Evolutionary conservation across 2,329 filamentous ascomycete species (phyloP), one percentile per base, ranked within the genome.

Genomic region (Plectosphaerella sp.): DNA sequence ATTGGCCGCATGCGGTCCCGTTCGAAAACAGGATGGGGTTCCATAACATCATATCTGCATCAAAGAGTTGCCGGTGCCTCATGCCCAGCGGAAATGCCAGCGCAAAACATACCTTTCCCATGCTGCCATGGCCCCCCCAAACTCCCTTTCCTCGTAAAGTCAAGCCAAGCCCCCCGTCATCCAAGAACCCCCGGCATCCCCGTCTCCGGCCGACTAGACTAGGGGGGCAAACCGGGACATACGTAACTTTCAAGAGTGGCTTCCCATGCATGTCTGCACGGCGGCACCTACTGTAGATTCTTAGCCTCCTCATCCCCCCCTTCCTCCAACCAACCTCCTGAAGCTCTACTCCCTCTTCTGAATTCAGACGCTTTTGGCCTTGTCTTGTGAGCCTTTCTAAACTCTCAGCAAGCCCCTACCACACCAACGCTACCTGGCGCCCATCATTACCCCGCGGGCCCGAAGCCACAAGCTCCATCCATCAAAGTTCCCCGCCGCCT

Each of bases 1-100:
- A 48, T 48, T 48, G 47, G 47, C 47, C 37, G 47, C 47, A 48
- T 48, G 47, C 47, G 16, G 47, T 25, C 36, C 18, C 15, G 46
- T 35, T 48, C 47, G 47, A 42, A 48, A 48, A 37, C 47, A 48
- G 47, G 47, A 48, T 48, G 36, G 35, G 35, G 18, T 39, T 48
- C 47, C 47, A 48, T 48, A 48, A 25, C 47, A 48, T 48, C 47
- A 48, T 48, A 22, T 48, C 35, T 48, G 47, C 47, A 48, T 48
- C 47, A 48, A 33, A 41, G 41, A 43, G 10, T 18, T 15, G 36
- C 46, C 28, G 35, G n/a, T 16, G 28, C 46, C 36, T 20, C 33
- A n/a, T 36, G 46, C 28, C 22, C 14, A n/a, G 28, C 18, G 16
- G 25, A 20, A 28, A 28, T 16, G 20, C 12, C 43, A 46, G 43